These are phyloP conservation scores for Fraxinus angustifolia DNA, from an alignment of 305 asterid genomes.

Conservation along the genomic window DNA sequence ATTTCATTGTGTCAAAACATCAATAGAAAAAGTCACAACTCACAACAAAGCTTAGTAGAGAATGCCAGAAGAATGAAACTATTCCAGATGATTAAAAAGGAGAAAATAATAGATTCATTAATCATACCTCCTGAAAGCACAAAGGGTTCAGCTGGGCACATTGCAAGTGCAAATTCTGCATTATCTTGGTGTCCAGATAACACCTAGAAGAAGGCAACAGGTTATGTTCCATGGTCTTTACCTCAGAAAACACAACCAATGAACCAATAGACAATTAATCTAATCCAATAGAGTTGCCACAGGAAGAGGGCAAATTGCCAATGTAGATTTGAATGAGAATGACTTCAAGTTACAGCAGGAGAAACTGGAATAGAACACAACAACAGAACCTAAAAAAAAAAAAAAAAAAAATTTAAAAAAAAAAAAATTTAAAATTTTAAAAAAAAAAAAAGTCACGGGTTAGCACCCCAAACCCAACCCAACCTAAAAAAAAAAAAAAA, in stretches of 20 bases:
- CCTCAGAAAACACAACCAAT: slow-evolving; percentile 5
- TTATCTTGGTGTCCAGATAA: slow-evolving; percentile 88
- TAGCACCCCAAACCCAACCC: too few species aligned
- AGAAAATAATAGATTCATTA: slow-evolving; percentile 2
- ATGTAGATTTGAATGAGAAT: not conserved
- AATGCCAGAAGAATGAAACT: not conserved
- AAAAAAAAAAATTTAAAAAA: too few species aligned
- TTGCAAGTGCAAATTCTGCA: slow-evolving; percentile 96
- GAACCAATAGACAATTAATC: not conserved
- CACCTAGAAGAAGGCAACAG: slow-evolving; percentile 39
- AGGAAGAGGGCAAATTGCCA: not conserved
- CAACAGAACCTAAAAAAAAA: not conserved
- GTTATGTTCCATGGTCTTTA: not conserved
- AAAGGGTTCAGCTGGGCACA: slow-evolving; percentile 92
- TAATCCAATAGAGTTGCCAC: not conserved
- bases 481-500: too few species aligned
- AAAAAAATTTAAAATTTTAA: too few species aligned
- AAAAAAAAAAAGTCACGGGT: too few species aligned
- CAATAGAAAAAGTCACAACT: not conserved
- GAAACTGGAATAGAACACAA: not conserved
- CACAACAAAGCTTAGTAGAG: not conserved
- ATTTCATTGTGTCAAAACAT: slow-evolving; percentile 12
- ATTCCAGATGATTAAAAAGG: not conserved
- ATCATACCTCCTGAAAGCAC: slow-evolving; percentile 95
- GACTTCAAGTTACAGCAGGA: not conserved